A percentile compares a stretch with the other conserved stretches of the same genome.
Conservation (phyloP, 1,284 basidiomycete species). For the Leccinum pachyderme region DNA sequence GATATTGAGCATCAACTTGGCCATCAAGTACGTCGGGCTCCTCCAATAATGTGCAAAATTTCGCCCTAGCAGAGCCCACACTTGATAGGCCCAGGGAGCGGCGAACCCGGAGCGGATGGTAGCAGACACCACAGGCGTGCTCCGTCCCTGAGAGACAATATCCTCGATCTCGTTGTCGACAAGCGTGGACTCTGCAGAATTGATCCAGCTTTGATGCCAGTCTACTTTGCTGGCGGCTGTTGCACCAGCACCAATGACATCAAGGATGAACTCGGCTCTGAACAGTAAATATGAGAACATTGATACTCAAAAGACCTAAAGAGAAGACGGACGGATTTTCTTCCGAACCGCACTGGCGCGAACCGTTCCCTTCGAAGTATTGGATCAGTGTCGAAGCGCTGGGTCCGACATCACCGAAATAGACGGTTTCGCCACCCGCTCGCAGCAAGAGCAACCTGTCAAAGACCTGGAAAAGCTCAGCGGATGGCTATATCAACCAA, state of each 20-base stretch:
- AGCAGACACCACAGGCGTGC: conserved; percentile 32
- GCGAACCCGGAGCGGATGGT: conserved; percentile 50
- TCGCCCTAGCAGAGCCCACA: conserved; percentile 42
- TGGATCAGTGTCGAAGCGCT: conserved; percentile 54
- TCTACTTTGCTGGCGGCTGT: conserved; percentile 45
- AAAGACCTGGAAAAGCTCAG: conserved; percentile 70
- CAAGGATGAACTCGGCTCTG: conserved; percentile 70
- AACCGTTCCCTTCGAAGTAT: conserved; percentile 71
- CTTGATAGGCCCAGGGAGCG: conserved; percentile 48
- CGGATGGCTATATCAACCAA: conserved; percentile 57
- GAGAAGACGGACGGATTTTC: conserved; percentile 41
- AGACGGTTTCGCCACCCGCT: conserved; percentile 76
- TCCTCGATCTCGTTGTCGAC: conserved; percentile 38
- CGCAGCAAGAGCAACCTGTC: conserved; percentile 57
- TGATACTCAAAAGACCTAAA: neutral
- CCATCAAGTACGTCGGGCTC: conserved; percentile 75
- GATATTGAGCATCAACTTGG: conserved; percentile 65
- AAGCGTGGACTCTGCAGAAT: conserved; percentile 37
- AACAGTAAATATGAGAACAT: neutral
- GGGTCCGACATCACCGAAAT: conserved; percentile 73
- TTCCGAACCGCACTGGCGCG: conserved; percentile 39
- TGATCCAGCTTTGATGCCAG: conserved; percentile 48
- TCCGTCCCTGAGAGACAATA: conserved; percentile 39
- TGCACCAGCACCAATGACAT: conserved; percentile 66
- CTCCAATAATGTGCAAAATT: conserved; percentile 43